Base-by-base conservation (phyloP, 805 yeast genomes). In the Yarrowia sp. region DNA sequence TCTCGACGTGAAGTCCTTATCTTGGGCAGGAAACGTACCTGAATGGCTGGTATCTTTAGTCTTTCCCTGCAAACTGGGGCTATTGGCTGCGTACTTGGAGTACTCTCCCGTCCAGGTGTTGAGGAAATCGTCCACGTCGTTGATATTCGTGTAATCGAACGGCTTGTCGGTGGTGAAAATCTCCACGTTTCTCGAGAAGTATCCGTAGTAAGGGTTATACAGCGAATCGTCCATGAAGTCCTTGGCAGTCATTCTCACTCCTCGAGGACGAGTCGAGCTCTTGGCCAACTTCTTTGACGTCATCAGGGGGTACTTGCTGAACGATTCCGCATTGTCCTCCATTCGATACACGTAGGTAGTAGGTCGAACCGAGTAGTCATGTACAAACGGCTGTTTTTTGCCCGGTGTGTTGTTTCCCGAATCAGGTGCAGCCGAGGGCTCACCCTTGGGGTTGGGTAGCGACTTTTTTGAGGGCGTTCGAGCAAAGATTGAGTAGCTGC, bases 171-270 rank as follows among this genome's bases (percentile, higher is more conserved):
- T 87, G 70, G 89, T 88, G 77, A 88, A 90, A 72, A 90, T 90
- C 74, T 88, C 90, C 9, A 90, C 96, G 72, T 89, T 89, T 72
- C 86, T 84, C 1, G 92, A 83, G 73, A 91, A 91, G 77, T 91
- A 92, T 0, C 97, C 97, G 75, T 91, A 91, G 71, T 83, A 74
- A 0, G 94, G 92, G 77, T 92, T 90, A 75, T 91, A 91, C 73
- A 91, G 78, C 19, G 94, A 88, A 76, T 91, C 96, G 73, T 91
- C 96, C 69, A 91, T 92, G 77, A 89, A 92, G 73, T 90, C 97
- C 11, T 90, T 80, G 0, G 88, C 79, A n/a, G 88, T 79, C 93
- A 91, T 88, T 75, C 89, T 88, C 8, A 86, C 84, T 36, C 83
- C 82, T 41, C 72, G 79, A 0, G 97, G 97, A 41, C 93, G 72